phyloP scores from a whole-genome alignment of 169 alveolate genomes.

The Plasmodium inui region DNA sequence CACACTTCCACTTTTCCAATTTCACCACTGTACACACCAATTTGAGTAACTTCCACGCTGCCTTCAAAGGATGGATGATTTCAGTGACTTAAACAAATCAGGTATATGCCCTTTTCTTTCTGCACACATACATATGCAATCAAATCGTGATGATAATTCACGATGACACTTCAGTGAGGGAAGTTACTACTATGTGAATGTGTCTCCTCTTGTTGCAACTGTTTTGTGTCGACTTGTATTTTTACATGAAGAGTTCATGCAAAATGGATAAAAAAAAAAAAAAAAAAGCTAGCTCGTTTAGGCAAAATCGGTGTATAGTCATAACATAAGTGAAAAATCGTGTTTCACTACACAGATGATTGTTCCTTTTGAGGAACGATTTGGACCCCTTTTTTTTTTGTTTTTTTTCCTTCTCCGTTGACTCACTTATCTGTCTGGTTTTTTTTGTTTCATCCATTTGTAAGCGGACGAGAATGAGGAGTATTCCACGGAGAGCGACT shows the following conservation, averaged over 20 bases:
- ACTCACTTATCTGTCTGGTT: background rate
- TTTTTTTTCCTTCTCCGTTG: background rate
- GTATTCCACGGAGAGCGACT: background rate
- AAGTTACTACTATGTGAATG: background rate
- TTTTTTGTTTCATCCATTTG: background rate
- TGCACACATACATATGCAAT: background rate
- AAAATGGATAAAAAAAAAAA: background rate
- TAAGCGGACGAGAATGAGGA: background rate
- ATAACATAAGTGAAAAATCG: background rate
- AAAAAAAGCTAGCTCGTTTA: background rate
- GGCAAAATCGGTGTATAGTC: background rate
- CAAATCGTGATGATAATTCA: background rate
- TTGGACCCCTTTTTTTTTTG: background rate
- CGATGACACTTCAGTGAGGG: background rate
- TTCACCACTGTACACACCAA: background rate
- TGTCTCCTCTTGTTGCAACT: background rate
- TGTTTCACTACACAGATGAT: background rate
- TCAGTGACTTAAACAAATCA: background rate
- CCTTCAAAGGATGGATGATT: background rate
- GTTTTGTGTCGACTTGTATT: background rate
- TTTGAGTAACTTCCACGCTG: background rate
- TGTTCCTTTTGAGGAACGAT: background rate
- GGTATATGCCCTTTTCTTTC: background rate
- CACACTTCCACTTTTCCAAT: background rate
- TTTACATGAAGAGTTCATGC: background rate